Evolutionary conservation across 306 rosid species (phyloP), one percentile per base, ranked within the genome.

Genomic region (Dalbergia oliveri): DNA sequence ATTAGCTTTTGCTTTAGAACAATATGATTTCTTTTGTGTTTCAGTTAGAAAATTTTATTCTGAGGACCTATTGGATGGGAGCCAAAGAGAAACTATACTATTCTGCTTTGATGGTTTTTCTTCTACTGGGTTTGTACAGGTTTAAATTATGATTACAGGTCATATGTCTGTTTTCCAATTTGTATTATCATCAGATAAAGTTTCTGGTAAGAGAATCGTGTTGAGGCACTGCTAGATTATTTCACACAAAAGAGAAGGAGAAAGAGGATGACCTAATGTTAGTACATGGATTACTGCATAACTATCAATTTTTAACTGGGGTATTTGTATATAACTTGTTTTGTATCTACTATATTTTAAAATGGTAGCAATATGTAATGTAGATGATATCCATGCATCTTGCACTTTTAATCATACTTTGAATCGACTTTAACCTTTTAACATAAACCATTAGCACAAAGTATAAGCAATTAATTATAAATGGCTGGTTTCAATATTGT

Each of bases 101-200:
- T 56, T 78, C 11, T 65, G 63, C 11, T 73, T 15, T 63, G 37
- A 56, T 75, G 83, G 81, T 77, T 83, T 79, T 62, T 76, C 44
- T 82, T 78, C 14, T 58, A 10, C 18, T 43, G 15, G 58, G 34
- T 44, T 74, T 73, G 81, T 77, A 72, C 67, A 75, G 0, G 37
- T 66, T 71, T 71, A 64, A 67, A 64, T 54, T 23, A 49, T 67
- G n/a, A 49, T 58, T 50, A 44, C 61, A 74, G 58, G n/a, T 26
- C 72, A n/a, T 19, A 68, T 19, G 62, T 15, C 11, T 61, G 69
- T 81, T 50, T 80, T 64, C 23, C 60, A 69, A 21, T 68, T 59
- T 57, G 50, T 6, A 18, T 66, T 68, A 67, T 75, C 50, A 59
- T 58, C 33, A 5, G 13, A 56, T 58, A 35, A 66, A 41, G 53